Conservation (phyloP, 1,284 basidiomycete genomes). For the Puccinia triticina region DNA sequence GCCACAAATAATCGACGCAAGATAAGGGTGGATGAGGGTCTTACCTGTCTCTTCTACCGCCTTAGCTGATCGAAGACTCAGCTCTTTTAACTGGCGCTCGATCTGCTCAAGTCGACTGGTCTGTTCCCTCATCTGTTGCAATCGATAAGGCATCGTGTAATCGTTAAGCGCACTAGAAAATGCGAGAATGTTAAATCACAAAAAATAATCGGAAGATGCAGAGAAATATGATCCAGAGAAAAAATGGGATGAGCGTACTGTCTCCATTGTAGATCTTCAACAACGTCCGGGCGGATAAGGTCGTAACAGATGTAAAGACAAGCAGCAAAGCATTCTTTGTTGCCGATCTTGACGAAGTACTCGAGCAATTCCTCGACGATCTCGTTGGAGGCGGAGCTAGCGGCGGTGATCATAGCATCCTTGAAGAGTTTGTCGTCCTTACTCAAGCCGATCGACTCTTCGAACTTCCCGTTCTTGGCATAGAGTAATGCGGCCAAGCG, state of each 20-base stretch:
- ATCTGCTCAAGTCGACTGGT: conserved; percentile 68
- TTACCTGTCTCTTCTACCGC: conserved; percentile 74
- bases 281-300: conserved; percentile 82
- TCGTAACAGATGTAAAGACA: conserved; percentile 75
- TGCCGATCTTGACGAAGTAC: conserved; percentile 80
- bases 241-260: conserved; percentile 72
- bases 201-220: conserved; percentile 62
- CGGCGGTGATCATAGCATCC: conserved; percentile 91
- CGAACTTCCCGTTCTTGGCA: conserved; percentile 90
- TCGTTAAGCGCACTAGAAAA: conserved; percentile 52
- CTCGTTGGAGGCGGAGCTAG: conserved; percentile 75
- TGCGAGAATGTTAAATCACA: background rate
- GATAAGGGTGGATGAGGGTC: conserved; percentile 20
- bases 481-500: conserved; percentile 91
- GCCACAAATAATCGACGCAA: background rate
- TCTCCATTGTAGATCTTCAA: conserved; percentile 93
- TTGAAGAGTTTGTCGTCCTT: conserved; percentile 96
- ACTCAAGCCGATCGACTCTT: conserved; percentile 88
- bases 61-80: conserved; percentile 75
- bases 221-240: conserved; percentile 55
- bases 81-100: conserved; percentile 81
- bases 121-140: conserved; percentile 54
- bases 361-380: conserved; percentile 90
- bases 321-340: conserved; percentile 95
- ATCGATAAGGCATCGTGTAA: conserved; percentile 55